A percentile compares a stretch with the other conserved stretches of the same genome.
phyloP scores from a whole-genome alignment of 768 basidiomycete genomes.

The Amanita rubescens region DNA sequence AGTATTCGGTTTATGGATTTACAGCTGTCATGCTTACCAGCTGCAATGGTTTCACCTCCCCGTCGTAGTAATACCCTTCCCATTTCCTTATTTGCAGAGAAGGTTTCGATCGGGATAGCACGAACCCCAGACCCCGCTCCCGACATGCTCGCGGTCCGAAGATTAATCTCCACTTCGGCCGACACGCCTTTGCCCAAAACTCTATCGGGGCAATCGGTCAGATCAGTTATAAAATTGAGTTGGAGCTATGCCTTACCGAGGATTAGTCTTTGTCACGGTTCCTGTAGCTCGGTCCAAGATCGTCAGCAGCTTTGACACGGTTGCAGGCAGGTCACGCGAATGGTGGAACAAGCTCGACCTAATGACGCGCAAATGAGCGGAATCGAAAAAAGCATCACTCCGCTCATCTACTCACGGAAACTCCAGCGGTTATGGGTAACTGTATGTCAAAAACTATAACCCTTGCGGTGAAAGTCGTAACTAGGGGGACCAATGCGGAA shows the following conservation, averaged over 20 bases:
- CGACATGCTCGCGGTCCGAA: slow-evolving; percentile 51
- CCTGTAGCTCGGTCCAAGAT: slow-evolving; percentile 77
- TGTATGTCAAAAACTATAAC: slow-evolving; percentile 93
- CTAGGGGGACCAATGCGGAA: slow-evolving; percentile 65
- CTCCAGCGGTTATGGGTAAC: slow-evolving; percentile 80
- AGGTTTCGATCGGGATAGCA: slow-evolving; percentile 82
- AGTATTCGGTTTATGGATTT: too few relatives aligned
- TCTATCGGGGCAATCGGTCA: slow-evolving; percentile 29
- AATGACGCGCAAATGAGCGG: not conserved
- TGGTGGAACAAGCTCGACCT: slow-evolving; percentile 97
- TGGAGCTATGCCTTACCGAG: slow-evolving; percentile 51
- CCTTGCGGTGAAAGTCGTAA: slow-evolving; percentile 71
- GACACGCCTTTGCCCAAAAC: slow-evolving; percentile 81
- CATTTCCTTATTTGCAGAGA: slow-evolving; percentile 90
- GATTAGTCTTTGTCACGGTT: slow-evolving; percentile 64
- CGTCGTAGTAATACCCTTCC: slow-evolving; percentile 83
- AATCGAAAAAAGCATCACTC: too few relatives aligned
- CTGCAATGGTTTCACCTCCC: slow-evolving; percentile 90
- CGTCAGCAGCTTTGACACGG: slow-evolving; percentile 71
- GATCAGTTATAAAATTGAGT: not conserved
- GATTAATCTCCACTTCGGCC: slow-evolving; percentile 77
- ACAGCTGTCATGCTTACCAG: slow-evolving; percentile 42
- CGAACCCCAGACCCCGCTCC: slow-evolving; percentile 37
- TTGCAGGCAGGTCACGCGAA: slow-evolving; percentile 87
- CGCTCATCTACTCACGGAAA: slow-evolving; percentile 48